Percentiles rank a stretch among this genome's conserved stretches.
Conservation (phyloP, 2,329 filamentous ascomycete species). For the Endocalyx cinctus region DNA sequence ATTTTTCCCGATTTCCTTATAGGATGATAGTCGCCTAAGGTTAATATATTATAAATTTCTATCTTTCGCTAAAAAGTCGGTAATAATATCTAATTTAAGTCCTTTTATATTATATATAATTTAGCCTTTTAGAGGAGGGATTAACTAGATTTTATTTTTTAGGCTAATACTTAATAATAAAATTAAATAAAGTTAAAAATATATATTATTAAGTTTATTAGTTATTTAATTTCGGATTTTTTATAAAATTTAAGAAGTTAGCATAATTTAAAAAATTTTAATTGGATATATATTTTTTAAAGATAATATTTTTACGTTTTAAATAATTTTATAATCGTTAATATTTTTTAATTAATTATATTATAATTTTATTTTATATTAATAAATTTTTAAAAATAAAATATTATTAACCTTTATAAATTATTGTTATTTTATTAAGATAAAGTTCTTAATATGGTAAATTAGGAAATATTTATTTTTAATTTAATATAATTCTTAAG, state of each 20-base stretch:
- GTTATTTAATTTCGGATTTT: not conserved
- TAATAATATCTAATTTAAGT: not conserved
- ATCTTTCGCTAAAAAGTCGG: not conserved
- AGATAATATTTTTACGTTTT: not conserved
- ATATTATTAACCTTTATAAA: not conserved
- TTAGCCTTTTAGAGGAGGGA: not conserved
- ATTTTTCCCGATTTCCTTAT: not conserved
- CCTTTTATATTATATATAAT: not conserved
- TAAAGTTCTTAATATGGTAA: not conserved
- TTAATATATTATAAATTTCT: not conserved
- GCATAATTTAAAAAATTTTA: not conserved
- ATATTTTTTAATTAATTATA: constrained; percentile 1
- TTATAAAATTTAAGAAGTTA: not conserved
- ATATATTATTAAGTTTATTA: constrained; percentile 1
- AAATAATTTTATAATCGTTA: constrained; percentile 19
- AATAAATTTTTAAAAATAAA: not conserved
- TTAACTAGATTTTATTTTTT: not conserved
- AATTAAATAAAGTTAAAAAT: not conserved
- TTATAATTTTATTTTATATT: not conserved
- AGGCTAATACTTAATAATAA: not conserved
- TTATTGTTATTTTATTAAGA: constrained; percentile 1
- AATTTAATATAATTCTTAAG: constrained; percentile 1
- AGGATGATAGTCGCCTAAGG: not conserved
- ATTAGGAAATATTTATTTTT: constrained; percentile 1
- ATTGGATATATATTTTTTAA: not conserved